Evolutionary conservation across 1,284 basidiomycete genomes (phyloP), one percentile per base, ranked within the genome.

Genomic region (Ceratobasidium sp.): DNA sequence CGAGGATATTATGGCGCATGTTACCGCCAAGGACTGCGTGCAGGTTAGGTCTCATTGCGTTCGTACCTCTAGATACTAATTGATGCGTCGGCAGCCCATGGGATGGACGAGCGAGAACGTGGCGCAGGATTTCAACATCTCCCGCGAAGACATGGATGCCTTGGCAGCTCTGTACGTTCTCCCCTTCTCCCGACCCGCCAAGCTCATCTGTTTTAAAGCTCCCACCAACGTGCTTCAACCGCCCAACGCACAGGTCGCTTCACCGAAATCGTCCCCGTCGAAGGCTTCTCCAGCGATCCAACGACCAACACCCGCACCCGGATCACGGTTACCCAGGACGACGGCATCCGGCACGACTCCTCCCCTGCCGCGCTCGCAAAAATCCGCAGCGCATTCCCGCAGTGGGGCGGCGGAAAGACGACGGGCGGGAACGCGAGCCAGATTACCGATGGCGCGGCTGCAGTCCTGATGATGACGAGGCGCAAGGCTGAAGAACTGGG

Each of bases 361-460:
- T 92, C 90, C 1, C 78, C 83, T 29, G 90, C 93, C 76, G 87
- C 87, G 0, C 86, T 95, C 9, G 82, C 86, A 11, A 85, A 85
- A 66, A 84, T 95, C 72, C 92, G 91, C 74, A 77, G 91, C 4
- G 95, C 95, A 2, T 97, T 96, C 84, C 94, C 94, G 48, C 92
- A 96, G 78, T 96, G 94, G 93, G 90, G 90, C 1, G 89, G 89
- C 9, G 82, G 85, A 0, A 87, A 87, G 54, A 94, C 93, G 19
- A 96, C 94, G 5, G 94, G 92, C n/a, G 94, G 94, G 24, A 97
- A 96, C 82, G 93, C 95, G 27, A 90, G 88, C 77, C 92, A 93
- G 80, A 74, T 96, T 76, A 95, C 95, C 5, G 95, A 97, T 79
- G 95, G 95, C 22, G 93, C 92, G 8, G 94, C 95, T 0, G 92